phyloP scores from a whole-genome alignment of 331 rosid genomes.

The Malus hybrid region DNA sequence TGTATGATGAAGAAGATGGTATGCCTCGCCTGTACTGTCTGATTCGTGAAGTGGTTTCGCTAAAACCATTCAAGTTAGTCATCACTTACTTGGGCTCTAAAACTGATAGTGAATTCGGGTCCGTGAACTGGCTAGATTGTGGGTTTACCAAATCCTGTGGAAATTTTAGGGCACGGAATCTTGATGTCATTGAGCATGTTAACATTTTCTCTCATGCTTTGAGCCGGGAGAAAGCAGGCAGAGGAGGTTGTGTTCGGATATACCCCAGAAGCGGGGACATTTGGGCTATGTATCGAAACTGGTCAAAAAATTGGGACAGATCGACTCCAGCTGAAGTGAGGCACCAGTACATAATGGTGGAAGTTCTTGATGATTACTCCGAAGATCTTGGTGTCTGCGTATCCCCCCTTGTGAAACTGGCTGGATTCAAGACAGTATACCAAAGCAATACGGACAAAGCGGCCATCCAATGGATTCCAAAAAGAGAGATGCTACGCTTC shows the following conservation, averaged over 20 bases:
- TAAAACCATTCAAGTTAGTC: conserved; percentile 74
- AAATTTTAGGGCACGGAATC: conserved; percentile 73
- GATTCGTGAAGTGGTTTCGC: conserved; percentile 80
- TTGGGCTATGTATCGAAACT: conserved; percentile 90
- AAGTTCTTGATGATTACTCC: conserved; percentile 83
- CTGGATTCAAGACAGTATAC: conserved; percentile 87
- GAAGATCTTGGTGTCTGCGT: conserved; percentile 88
- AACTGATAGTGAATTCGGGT: conserved; percentile 82
- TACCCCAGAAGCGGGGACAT: conserved; percentile 81
- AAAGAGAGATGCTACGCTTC: conserved; percentile 85
- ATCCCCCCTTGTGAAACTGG: conserved; percentile 69
- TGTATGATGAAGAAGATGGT: conserved; percentile 96
- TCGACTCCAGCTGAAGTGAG: conserved; percentile 80
- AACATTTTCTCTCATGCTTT: conserved; percentile 87
- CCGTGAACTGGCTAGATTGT: conserved; percentile 72
- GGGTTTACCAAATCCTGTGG: conserved; percentile 98
- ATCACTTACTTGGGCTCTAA: conserved; percentile 84
- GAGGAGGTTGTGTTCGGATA: conserved; percentile 87
- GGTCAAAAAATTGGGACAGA: conserved; percentile 84
- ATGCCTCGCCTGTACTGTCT: conserved; percentile 98
- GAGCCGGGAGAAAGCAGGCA: conserved; percentile 65
- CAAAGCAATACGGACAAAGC: conserved; percentile 50
- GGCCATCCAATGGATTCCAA: conserved; percentile 70
- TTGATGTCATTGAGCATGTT: conserved; percentile 80
- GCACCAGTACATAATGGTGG: conserved; percentile 95